Evolutionary conservation across 129 eudicot species (phyloP), one percentile per base, ranked within the genome.

Genomic region (Flaveria ramosissima): DNA sequence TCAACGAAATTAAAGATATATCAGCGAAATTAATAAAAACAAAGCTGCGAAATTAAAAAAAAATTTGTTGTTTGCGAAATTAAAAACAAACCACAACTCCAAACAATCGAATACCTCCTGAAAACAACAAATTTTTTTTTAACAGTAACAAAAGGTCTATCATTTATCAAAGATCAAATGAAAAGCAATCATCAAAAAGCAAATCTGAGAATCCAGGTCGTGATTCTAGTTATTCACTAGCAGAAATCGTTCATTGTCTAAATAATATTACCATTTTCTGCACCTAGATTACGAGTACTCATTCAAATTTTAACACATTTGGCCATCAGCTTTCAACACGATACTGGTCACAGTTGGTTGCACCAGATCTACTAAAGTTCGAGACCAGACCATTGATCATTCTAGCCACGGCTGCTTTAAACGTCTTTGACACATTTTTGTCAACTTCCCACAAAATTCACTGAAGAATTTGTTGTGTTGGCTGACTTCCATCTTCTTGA

Each of bases 331-430:
- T 69, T 74, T 9, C 15, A 41, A 64, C 17, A 17, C 82, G 84
- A 77, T 88, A 92, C 87, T 90, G 69, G 10, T 88, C 90, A 32
- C 89, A 88, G 51, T 86, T 81, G 11, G 81, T 77, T 9, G 89
- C 90, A 5, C 95, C 95, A 67, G 80, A 79, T 41, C 70, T 82
- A 26, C 51, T 73, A 63, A 86, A 86, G 83, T 78, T 75, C 6
- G 84, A 21, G 23, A 84, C 71, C 16, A 87, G 88, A 16, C 81
- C 77, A 21, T 85, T 79, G 64, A 90, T 36, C 88, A 92, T 74
- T 69, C 48, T 73, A 64, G 59, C 82, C 50, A 85, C 39, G 9
- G 74, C 64, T 3, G 53, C 69, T 85, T 82, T 83, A 75, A 90
- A 80, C 14, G 39, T 23, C 30, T 50, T 46, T 6, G 92, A 86